These are phyloP conservation scores for Trichosporon ovoides DNA, from an alignment of 1,284 basidiomycete species.

Conservation along the genomic window DNA sequence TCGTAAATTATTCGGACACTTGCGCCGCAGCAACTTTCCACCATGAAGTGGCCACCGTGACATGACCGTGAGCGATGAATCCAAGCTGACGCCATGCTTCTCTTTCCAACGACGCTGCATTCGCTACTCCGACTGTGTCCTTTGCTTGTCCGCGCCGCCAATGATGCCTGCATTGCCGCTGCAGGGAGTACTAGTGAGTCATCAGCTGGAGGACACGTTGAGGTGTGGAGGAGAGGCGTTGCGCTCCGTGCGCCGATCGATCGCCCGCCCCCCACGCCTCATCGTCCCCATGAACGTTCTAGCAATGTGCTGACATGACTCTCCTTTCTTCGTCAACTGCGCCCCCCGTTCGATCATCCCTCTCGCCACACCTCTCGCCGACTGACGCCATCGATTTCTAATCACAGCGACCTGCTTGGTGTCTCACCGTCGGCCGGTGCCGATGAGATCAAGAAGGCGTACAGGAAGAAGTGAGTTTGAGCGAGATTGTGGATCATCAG, in stretches of 20 bases:
- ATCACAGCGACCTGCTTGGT: conserved; percentile 64
- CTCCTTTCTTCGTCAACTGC: not conserved
- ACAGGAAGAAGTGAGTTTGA: conserved; percentile 74
- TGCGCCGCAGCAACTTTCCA: not conserved
- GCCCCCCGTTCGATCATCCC: too few relatives aligned
- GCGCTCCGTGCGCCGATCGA: not conserved
- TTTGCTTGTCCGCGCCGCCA: not conserved
- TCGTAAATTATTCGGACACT: too few relatives aligned
- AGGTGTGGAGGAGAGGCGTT: not conserved
- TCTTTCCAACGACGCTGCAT: not conserved
- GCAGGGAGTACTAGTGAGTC: conserved; percentile 70
- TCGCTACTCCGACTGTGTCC: not conserved
- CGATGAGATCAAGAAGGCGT: conserved; percentile 85
- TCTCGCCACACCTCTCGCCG: not conserved
- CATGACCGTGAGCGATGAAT: not conserved
- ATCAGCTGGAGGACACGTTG: not conserved
- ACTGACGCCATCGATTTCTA: not conserved
- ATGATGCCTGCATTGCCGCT: conserved; percentile 5
- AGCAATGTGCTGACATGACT: conserved; percentile 6
- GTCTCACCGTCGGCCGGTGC: conserved; percentile 71
- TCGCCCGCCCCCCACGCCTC: not conserved
- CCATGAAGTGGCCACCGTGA: not conserved
- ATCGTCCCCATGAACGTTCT: not conserved
- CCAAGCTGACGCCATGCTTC: conserved; percentile 7
- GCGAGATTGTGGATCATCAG: too few relatives aligned